Conservation (phyloP, 1,139 yeast species). For the Kluyveromyces sp. region DNA sequence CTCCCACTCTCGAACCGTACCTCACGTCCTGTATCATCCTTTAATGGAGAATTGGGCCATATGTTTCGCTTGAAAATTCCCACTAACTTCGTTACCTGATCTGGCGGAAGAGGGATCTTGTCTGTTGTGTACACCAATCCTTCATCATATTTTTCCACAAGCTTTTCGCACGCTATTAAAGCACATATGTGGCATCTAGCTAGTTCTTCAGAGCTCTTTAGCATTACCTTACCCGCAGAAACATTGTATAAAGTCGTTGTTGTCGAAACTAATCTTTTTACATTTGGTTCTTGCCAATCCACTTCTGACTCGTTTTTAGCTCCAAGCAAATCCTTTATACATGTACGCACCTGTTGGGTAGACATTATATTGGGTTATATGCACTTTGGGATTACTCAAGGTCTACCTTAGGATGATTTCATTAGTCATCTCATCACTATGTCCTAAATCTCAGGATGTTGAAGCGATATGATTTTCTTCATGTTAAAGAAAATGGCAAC, state of each 20-base stretch:
- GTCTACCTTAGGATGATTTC: background rate
- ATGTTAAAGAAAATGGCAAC: no score
- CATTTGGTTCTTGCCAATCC: slow-evolving; percentile 40
- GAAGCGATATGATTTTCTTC: no score
- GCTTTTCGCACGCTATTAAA: slow-evolving; percentile 47
- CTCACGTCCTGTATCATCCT: slow-evolving; percentile 24
- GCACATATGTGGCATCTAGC: slow-evolving; percentile 65
- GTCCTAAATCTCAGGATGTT: no score
- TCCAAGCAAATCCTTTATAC: slow-evolving; percentile 18
- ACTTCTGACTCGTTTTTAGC: slow-evolving; percentile 27
- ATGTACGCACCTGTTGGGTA: slow-evolving; percentile 15
- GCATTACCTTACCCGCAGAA: slow-evolving; percentile 42
- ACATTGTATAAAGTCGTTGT: slow-evolving; percentile 45
- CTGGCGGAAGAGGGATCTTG: slow-evolving; percentile 54
- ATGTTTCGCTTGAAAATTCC: slow-evolving; percentile 35
- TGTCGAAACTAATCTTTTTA: slow-evolving; percentile 41
- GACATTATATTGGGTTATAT: slow-evolving; percentile 12
- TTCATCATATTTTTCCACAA: slow-evolving; percentile 38
- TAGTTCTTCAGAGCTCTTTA: slow-evolving; percentile 46
- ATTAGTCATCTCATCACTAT: no score
- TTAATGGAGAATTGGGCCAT: slow-evolving; percentile 28
- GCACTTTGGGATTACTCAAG: background rate
- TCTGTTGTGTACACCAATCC: slow-evolving; percentile 36
- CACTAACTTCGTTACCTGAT: slow-evolving; percentile 35
- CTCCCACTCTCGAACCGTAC: slow-evolving; percentile 9